Base-by-base conservation (phyloP, 1,284 basidiomycete species). In the Cystobasidiaceae sp. region DNA sequence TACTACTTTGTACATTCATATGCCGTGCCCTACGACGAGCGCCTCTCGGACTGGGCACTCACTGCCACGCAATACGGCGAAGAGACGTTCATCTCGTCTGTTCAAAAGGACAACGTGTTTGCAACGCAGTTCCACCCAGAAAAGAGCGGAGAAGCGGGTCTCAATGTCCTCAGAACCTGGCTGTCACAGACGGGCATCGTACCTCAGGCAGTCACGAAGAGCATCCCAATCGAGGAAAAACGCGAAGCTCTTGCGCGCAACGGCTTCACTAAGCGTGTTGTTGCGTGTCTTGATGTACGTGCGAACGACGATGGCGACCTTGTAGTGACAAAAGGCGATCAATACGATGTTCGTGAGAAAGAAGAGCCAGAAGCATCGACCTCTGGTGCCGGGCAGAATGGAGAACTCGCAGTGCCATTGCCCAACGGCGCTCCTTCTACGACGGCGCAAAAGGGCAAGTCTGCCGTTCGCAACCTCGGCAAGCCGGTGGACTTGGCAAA, bases 1-100 rank as follows among this genome's bases (percentile, higher is more conserved):
- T 96, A 92, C 76, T 99, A 99, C 80, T 99, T 94, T 78, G 94
- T 99, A 33, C 96, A 99, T 80, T 97, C 94, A 19, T 98, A 85
- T 80, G 86, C 89, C 67, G 90, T 86, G 55, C 83, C 82, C 58
- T 90, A 90, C 73, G 82, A 85, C 74, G 76, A 82, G 68, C 54
- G 51, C 56, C 75, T 79, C 43, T 71, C 76, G 21, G 76, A 79
- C 54, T 98, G 90, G 88, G 84, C 85, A 4, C 85, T 96, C 77
- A 86, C 89, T 11, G 86, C 88, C 27, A 90, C 93, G 2, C 88
- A 94, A 78, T 99, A 98, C 77, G 96, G 94, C 21, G 82, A 85
- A 67, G 92, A 98, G 78, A 79, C 89, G n/a, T 98, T 97, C 78
- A 80, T 97, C 66, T 89, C 93, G 17, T 84, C 85, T 7, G 85